Conservation (phyloP, 331 rosid species). For the Quercus tomentella region DNA sequence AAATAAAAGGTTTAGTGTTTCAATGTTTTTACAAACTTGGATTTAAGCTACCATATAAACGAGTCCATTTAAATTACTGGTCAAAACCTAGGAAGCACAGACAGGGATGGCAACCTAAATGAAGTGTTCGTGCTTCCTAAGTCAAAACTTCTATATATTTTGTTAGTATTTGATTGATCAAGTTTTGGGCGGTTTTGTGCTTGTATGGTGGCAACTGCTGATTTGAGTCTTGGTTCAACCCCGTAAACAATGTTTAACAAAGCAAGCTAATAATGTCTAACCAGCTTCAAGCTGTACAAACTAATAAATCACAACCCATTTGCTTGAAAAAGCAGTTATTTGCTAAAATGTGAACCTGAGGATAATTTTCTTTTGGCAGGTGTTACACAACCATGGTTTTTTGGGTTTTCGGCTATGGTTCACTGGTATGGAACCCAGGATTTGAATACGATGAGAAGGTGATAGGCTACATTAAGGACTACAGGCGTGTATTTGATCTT, state of each 20-base stretch:
- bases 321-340: too few species aligned
- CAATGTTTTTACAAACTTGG: not conserved
- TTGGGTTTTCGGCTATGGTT: constrained; percentile 98
- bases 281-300: not conserved
- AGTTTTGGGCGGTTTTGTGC: not conserved
- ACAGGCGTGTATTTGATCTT: constrained; percentile 90
- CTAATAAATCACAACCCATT: not conserved
- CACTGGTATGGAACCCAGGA: constrained; percentile 96
- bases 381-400: constrained; percentile 58
- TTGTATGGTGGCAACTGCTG: not conserved
- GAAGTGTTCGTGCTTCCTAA: too few species aligned
- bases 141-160: not conserved
- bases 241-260: not conserved
- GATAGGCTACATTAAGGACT: constrained; percentile 77
- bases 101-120: too few species aligned
- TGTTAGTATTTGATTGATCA: not conserved
- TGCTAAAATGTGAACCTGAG: too few species aligned
- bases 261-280: not conserved
- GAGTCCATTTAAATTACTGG: not conserved
- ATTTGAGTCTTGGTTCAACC: not conserved
- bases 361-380: constrained; percentile 25
- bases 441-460: constrained; percentile 79
- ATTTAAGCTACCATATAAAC: not conserved
- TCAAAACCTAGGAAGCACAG: not conserved
- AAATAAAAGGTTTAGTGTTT: too few species aligned